Evolutionary conservation across 495 filamentous ascomycete genomes (phyloP).

Genomic region (Barbatosphaeria neglecta): DNA sequence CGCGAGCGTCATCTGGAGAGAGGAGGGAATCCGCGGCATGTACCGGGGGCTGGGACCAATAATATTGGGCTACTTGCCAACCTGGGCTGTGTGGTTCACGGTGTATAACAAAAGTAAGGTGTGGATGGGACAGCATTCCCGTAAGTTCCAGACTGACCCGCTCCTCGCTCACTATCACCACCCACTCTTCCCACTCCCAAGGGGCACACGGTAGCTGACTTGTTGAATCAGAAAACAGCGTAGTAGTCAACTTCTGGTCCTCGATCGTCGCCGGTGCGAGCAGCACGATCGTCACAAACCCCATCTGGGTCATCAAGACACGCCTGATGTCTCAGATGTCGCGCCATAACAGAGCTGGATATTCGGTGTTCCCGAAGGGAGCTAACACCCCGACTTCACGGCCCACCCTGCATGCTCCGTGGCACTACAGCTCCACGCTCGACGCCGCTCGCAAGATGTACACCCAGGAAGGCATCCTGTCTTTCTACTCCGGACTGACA

Average conservation of each 20-base stretch:
- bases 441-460: constrained; percentile 97
- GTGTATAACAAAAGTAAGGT: constrained; percentile 84
- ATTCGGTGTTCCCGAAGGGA: constrained; percentile 29
- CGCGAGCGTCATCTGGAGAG: constrained; percentile 65
- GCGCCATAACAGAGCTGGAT: constrained; percentile 18
- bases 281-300: constrained; percentile 93
- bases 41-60: constrained; percentile 92
- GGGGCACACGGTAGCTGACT: constrained; percentile 1
- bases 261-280: constrained; percentile 84
- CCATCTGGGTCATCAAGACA: constrained; percentile 99
- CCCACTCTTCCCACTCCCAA: not conserved
- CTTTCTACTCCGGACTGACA: constrained; percentile 92
- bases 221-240: constrained; percentile 21
- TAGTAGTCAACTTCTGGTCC: constrained; percentile 50
- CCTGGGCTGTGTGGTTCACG: constrained; percentile 95
- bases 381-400: constrained; percentile 36
- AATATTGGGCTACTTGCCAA: constrained; percentile 88
- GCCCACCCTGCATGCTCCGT: constrained; percentile 49
- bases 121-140: constrained; percentile 52
- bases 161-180: not conserved
- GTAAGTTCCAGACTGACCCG: too few relatives aligned
- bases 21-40: constrained; percentile 83
- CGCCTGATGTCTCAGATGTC: constrained; percentile 82
- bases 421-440: constrained; percentile 77
- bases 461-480: constrained; percentile 66